Base-by-base conservation (phyloP, 371 early-diverging fungal species). In the Lichtheimia corymbifera region DNA sequence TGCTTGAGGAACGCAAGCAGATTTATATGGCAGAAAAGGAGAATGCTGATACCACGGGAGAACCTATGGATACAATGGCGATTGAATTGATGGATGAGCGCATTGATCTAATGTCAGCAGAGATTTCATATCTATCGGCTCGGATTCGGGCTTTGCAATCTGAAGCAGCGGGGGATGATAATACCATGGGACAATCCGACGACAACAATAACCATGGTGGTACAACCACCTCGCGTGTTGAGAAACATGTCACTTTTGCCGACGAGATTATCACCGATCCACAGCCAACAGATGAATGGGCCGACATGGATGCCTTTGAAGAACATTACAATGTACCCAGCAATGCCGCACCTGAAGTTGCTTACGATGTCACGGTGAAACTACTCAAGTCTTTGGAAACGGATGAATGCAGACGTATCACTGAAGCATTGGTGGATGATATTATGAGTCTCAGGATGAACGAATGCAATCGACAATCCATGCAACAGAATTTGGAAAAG, bases 91-190 rank as follows among this genome's bases (percentile, higher is more conserved):
- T 90, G 78, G 91, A 93, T 61, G 93, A 93, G 49, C 88, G 93
- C 9, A 81, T 96, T 43, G 88, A 88, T 30, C 82, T 90, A 54
- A 88, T 95, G 43, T 93, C 92, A 53, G 88, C 93, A 6, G 95
- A 94, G 65, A 85, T 95, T 20, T 75, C 88, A 6, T 91, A 88
- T 65, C 67, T 91, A 22, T 84, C 89, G 27, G 86, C 88, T 43
- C 82, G 88, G 50, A 85, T 93, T 53, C 83, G 83, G 15, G 86
- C 86, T 11, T 65, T 89, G 25, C 89, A 91, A 64, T 84, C 87
- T 7, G 90, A 91, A 62, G 85, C 89, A n/a, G 89, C 89, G 2
- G 84, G 79, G 20, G 79, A 80, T 30, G 63, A 68, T 22, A n/a
- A 64, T 64, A 54, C 55, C 83, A 74, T 68, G 11, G 35, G 35